Base-by-base conservation (phyloP, 2,329 filamentous ascomycete genomes). In the Exophiala lecanii-corni region DNA sequence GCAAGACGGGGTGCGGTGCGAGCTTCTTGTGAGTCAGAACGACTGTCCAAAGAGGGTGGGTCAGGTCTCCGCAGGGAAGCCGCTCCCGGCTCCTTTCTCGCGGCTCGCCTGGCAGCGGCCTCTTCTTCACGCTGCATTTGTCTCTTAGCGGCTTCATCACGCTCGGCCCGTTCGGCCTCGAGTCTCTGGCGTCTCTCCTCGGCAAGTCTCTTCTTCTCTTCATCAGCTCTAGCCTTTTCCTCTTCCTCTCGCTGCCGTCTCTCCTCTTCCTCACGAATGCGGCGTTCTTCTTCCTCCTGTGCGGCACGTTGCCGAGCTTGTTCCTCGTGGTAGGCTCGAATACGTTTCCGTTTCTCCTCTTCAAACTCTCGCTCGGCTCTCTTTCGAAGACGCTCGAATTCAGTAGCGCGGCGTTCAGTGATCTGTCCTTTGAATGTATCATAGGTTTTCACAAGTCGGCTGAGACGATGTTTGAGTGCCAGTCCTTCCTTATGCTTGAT, bases 321-420 rank as follows among this genome's bases (percentile, higher is more conserved):
- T 56, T 81, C 80, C 62, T 96, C 91, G 57, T 86, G 83, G 60
- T 86, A 81, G 65, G 96, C 89, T 76, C 88, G 91, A 69, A 89
- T 82, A 59, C 92, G 86, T 54, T 81, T 78, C 28, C 83, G 79
- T 68, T 96, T 94, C 72, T 94, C 88, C 67, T 84, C 85, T 73
- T 97, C 86, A 45, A 97, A 78, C 63, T 98, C 92, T 53, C 84
- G 82, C 74, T 97, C 89, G 21, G 92, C 92, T 59, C 87, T 83
- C 65, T 85, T 89, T 62, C 86, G 86, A 53, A 89, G 86, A 73
- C 86, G 91, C 76, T 97, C 92, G 57, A 97, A 98, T 67, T 97
- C 89, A 57, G 94, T 86, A 61, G 88, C 87, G 57, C 91, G 86
- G 61, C 88, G 84, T 66, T 92, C 84, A 50, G 86, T 86, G 41